Base-by-base conservation (phyloP, 2,329 filamentous ascomycete species). In the Parafenestella ontariensis region DNA sequence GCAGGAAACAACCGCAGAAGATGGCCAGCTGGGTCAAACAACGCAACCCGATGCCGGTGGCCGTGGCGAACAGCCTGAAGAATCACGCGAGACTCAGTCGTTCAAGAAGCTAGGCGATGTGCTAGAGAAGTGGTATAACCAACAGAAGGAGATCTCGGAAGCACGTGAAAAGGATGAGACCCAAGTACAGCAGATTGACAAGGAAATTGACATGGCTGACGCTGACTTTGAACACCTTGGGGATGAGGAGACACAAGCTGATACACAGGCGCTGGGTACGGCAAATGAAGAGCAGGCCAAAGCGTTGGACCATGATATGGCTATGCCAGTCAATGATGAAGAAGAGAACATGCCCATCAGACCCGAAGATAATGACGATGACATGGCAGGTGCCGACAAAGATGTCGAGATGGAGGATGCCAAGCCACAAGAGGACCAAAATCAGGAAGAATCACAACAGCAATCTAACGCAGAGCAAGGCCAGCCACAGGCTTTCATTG, bases 41-140 rank as follows among this genome's bases (percentile, higher is more conserved):
- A 62, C 69, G 2, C 67, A 70, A 13, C 71, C 71, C 40, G 71
- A 77, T 49, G 72, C 72, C 15, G 69, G 71, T 28, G 73, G 74
- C 9, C 68, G 64, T n/a, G 69, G 70, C 18, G 74, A 77, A 44
- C 69, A 72, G 37, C 52, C 75, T 15, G 72, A 81, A 61, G 75
- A 80, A 33, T 67, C 70, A 17, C 67, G 70, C 5, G 75, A 85
- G 46, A 79, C 81, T 41, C 87, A 95, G 63, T 90, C 92, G 1
- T 96, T 97, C 82, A 95, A 95, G 78, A 96, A 96, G 70, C 85
- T 99, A 26, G 95, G 95, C 20, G 92, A 99, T 78, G 89, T 92
- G 5, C 82, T 99, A 28, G 93, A 98, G 74, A 87, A 89, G 65
- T 99, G 93, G 91, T 93, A 98, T 75, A 86, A 91, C 54, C 91